A percentile compares a stretch with the other conserved stretches of the same genome.
These are phyloP conservation scores for Chaetomiaceae sp. DNA, from an alignment of 2,329 filamentous ascomycete species.

Conservation along the genomic window DNA sequence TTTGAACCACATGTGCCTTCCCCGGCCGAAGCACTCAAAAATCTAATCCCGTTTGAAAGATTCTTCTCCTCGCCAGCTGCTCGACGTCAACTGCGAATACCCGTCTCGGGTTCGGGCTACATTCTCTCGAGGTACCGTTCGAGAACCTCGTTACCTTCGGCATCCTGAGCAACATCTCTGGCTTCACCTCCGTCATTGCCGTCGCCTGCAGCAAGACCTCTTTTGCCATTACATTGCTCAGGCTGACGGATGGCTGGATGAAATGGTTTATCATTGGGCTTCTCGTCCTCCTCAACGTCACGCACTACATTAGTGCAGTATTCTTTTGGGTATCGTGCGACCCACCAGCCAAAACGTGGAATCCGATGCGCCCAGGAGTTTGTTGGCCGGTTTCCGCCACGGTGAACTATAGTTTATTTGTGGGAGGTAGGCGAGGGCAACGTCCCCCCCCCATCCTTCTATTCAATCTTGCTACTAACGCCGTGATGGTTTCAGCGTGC, in stretches of 20 bases:
- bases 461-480: not conserved
- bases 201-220: slow-evolving; percentile 37
- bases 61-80: slow-evolving; percentile 18
- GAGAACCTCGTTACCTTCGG: slow-evolving; percentile 17
- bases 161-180: slow-evolving; percentile 22
- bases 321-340: slow-evolving; percentile 31
- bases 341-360: slow-evolving; percentile 29
- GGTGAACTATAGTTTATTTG: slow-evolving; percentile 26
- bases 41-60: slow-evolving; percentile 5
- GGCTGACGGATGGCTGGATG: slow-evolving; percentile 30
- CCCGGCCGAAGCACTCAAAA: too few relatives aligned
- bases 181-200: slow-evolving; percentile 30
- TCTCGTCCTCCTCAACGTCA: slow-evolving; percentile 32
- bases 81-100: slow-evolving; percentile 15
- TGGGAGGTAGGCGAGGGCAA: slow-evolving; percentile 27
- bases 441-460: not conserved
- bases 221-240: slow-evolving; percentile 36
- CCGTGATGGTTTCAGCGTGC: slow-evolving; percentile 20
- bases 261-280: slow-evolving; percentile 31
- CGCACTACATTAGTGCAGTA: slow-evolving; percentile 28
- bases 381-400: slow-evolving; percentile 28
- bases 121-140: slow-evolving; percentile 12
- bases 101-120: slow-evolving; percentile 23
- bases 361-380: slow-evolving; percentile 21
- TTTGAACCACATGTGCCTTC: too few relatives aligned